Evolutionary conservation across 192 early-diverging fungal species (phyloP), one percentile per base, ranked within the genome.

Genomic region (Rhizophagus clarus): DNA sequence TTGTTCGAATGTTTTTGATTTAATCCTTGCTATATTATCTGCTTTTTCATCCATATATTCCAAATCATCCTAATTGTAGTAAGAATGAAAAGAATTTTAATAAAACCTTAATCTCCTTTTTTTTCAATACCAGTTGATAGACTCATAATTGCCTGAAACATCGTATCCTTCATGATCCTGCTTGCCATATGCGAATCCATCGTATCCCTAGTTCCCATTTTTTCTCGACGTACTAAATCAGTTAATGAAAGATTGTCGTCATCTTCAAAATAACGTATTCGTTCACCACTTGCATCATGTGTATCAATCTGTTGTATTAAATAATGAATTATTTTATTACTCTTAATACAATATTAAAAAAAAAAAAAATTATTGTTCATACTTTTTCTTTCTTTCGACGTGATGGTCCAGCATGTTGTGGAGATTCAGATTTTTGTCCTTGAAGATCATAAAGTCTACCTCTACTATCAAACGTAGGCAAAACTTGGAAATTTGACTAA

Each of bases 1-100:
- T 64, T 93, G 90, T 42, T 93, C 89, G 61, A 88, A 90, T 24
- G 88, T 88, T 76, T 87, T 89, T 29, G 88, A 87, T 26, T 88
- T 88, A 60, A 85, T 88, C 51, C 87, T 83, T 2, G 94, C 88
- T 69, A 98, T 85, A 22, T 86, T 88, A 80, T 98, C 96, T 0
- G 90, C 88, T 26, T 93, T 90, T 31, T 98, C 98, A 82, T 98
- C 97, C 88, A 97, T 90, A 67, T 97, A 97, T 61, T 99, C 98
- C 40, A 94, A 84, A 73, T 95, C 91, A 79, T 96, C 89, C 87
- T 83, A 90, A 80, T 66, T 77, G 80, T 40, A 11, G 15, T 8
- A 49, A 31, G 29, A 47, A 47, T 40, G 20, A 14, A 14, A 49
- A 31, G 29, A 47, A 47, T 26, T 74, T 20, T 10, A 24, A 26